Conservation (phyloP, 768 basidiomycete species). For the Tricholoma bakamatsutake region DNA sequence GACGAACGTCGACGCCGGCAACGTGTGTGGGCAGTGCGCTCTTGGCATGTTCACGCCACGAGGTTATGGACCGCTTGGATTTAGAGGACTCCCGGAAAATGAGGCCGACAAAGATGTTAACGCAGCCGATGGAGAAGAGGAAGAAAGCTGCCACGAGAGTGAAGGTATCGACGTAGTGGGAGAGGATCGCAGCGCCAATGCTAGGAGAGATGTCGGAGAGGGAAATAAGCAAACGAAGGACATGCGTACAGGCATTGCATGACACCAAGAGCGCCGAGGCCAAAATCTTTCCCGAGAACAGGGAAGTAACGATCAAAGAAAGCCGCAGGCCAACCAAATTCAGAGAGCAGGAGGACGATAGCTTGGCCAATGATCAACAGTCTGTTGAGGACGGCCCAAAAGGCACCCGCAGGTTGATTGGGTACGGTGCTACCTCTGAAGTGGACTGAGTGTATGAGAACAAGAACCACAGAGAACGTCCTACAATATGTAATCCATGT, state of each 20-base stretch:
- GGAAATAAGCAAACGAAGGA: not conserved
- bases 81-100: slow-evolving; percentile 64
- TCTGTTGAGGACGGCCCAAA: slow-evolving; percentile 88
- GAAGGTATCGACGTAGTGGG: slow-evolving; percentile 81
- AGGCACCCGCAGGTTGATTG: slow-evolving; percentile 84
- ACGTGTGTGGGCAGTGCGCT: slow-evolving; percentile 47
- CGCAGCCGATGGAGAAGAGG: slow-evolving; percentile 85
- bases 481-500: slow-evolving; percentile 78
- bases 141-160: slow-evolving; percentile 89
- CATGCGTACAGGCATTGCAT: slow-evolving; percentile 75
- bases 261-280: slow-evolving; percentile 80
- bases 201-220: slow-evolving; percentile 22
- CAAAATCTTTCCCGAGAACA: slow-evolving; percentile 77
- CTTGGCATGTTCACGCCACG: slow-evolving; percentile 55
- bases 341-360: slow-evolving; percentile 74
- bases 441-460: slow-evolving; percentile 1
- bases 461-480: slow-evolving; percentile 18
- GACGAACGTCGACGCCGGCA: slow-evolving; percentile 29
- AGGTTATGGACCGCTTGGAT: slow-evolving; percentile 53
- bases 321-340: slow-evolving; percentile 70
- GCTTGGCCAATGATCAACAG: slow-evolving; percentile 85
- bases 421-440: slow-evolving; percentile 75
- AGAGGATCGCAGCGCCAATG: slow-evolving; percentile 66
- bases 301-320: slow-evolving; percentile 88
- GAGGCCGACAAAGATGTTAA: slow-evolving; percentile 77